Conservation (phyloP, 2,329 filamentous ascomycete species). For the Trichoderma sp. region DNA sequence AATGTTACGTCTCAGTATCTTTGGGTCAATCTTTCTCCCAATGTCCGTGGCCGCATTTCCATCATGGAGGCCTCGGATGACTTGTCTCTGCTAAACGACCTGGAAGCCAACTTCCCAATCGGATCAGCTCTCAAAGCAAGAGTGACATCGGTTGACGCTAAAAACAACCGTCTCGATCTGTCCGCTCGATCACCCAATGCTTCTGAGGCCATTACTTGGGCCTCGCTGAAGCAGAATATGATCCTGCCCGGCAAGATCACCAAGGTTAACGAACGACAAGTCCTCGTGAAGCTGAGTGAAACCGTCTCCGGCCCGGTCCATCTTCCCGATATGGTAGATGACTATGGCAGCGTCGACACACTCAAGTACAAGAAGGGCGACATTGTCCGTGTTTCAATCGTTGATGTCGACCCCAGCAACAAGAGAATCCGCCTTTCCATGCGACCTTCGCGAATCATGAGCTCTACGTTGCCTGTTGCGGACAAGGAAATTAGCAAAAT, state of each 20-base stretch:
- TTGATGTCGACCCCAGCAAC: conserved; percentile 77
- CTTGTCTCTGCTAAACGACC: conserved; percentile 72
- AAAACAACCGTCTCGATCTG: conserved; percentile 77
- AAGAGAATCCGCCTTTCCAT: conserved; percentile 82
- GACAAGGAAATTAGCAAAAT: conserved; percentile 76
- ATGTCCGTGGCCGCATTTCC: conserved; percentile 79
- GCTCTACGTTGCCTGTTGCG: conserved; percentile 76
- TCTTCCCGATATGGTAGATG: conserved; percentile 80
- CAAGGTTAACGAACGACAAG: conserved; percentile 78
- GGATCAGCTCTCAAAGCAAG: conserved; percentile 85
- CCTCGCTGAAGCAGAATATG: conserved; percentile 74
- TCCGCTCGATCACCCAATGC: conserved; percentile 67
- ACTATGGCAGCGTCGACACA: conserved; percentile 79
- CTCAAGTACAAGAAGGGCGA: conserved; percentile 79
- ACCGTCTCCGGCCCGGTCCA: conserved; percentile 76
- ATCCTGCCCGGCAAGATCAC: conserved; percentile 82
- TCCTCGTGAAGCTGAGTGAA: conserved; percentile 85
- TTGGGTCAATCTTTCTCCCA: conserved; percentile 90
- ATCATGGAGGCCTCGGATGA: conserved; percentile 87
- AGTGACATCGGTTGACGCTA: conserved; percentile 71
- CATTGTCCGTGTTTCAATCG: conserved; percentile 81
- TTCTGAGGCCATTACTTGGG: conserved; percentile 59
- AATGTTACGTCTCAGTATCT: conserved; percentile 77
- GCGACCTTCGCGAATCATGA: conserved; percentile 84
- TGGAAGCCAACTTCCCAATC: conserved; percentile 79